These are phyloP conservation scores for Backusella westeae DNA, from an alignment of 192 early-diverging fungal species.

Conservation along the genomic window DNA sequence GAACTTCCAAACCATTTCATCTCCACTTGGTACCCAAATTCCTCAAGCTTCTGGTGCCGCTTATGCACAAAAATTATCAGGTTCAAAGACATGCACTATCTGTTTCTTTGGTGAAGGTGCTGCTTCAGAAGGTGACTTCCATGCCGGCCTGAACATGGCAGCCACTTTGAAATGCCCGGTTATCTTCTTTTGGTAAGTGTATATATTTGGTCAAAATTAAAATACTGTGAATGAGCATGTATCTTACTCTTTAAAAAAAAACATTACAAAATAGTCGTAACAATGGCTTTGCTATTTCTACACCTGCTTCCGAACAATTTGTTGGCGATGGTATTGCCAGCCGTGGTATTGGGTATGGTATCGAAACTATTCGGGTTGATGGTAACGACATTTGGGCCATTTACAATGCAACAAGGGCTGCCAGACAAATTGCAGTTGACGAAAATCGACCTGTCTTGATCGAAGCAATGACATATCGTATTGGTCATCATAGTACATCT, in stretches of 20 bases:
- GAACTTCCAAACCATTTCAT: constrained; percentile 96
- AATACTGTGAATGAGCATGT: not conserved
- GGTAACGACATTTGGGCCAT: constrained; percentile 99
- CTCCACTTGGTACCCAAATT: constrained; percentile 93
- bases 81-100: constrained; percentile 75
- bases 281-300: constrained; percentile 99
- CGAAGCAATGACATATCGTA: constrained; percentile 97
- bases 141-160: constrained; percentile 97
- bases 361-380: constrained; percentile 95
- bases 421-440: constrained; percentile 78
- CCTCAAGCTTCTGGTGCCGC: constrained; percentile 97
- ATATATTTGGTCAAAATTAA: not conserved
- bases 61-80: constrained; percentile 86
- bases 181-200: constrained; percentile 85
- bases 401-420: constrained; percentile 88
- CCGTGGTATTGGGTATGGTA: constrained; percentile 95
- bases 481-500: constrained; percentile 96
- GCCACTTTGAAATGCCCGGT: constrained; percentile 88
- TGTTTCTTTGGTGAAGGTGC: constrained; percentile 99
- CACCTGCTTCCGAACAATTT: constrained; percentile 93
- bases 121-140: constrained; percentile 97
- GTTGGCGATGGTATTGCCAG: constrained; percentile 96
- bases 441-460: constrained; percentile 89
- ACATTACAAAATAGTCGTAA: constrained; percentile 66
- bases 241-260: not conserved